Evolutionary conservation across 306 rosid genomes (phyloP), one percentile per base, ranked within the genome.

Genomic region (Astragalus membranaceus): DNA sequence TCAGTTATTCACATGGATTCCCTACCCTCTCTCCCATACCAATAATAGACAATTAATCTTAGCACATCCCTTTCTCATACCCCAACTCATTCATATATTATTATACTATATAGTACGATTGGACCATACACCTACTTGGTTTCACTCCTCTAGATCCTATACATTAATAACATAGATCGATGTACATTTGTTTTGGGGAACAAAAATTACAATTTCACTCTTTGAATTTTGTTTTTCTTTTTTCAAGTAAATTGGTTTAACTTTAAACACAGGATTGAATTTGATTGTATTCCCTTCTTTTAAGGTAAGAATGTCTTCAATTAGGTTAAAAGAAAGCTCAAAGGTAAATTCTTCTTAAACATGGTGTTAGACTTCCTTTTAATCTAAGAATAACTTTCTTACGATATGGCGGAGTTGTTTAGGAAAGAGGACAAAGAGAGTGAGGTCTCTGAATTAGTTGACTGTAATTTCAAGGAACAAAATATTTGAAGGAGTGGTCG

Each of bases 1-100:
- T 78, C 79, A 62, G 29, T 67, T 75, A 52, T 69, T 87, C 90
- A 85, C 91, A 72, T 89, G 92, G 85, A 83, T 85, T 80, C 87
- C 82, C 61, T 67, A 65, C 64, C 57, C 56, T 73, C 58, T 69
- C 77, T 58, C 79, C 69, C 67, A 67, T 33, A 29, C 37, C 47
- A 76, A 63, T 73, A 72, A 59, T 73, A 80, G 44, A 80, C 82
- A 76, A 61, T 66, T 59, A 26, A 26, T 26, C 50, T 69, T 60
- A 58, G 15, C 65, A 69, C 78, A 67, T 81, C 73, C 69, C 59
- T 81, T 81, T 78, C 90, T 80, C 73, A 72, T 29, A 57, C 67
- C 75, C 81, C 88, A 79, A 35, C 83, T 74, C 78, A 46, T 76
- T 69, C 44, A 33, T 41, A 33, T 58, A 75, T 64, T 26, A 67